These are phyloP conservation scores for Lactarius evosmus DNA, from an alignment of 768 basidiomycete species.

Conservation along the genomic window DNA sequence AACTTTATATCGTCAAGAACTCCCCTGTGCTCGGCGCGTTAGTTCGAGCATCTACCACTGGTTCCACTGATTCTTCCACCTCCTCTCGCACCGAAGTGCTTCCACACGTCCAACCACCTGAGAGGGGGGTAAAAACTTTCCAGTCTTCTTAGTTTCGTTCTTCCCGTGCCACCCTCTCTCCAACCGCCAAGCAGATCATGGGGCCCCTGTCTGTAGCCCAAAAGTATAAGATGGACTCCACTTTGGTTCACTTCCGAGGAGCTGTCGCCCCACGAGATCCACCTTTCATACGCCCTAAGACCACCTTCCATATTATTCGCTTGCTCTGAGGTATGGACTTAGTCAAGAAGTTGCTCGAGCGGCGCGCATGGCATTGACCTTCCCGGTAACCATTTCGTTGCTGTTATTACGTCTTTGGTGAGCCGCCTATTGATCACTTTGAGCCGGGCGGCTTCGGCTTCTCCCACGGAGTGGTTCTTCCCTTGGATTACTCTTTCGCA, in stretches of 20 bases:
- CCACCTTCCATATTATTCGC: background rate
- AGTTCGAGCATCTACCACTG: too few species aligned
- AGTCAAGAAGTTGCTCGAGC: background rate
- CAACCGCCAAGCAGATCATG: background rate
- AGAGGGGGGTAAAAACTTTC: too few species aligned
- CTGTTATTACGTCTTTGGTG: too few species aligned
- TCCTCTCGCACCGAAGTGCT: too few species aligned
- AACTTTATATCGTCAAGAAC: too few species aligned
- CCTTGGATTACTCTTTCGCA: too few species aligned
- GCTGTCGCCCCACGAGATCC: background rate
- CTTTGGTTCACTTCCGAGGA: background rate
- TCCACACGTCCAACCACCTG: too few species aligned
- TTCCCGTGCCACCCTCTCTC: background rate
- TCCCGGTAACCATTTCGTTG: background rate
- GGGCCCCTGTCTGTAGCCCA: background rate
- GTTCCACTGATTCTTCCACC: too few species aligned
- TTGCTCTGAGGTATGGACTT: slow-evolving; percentile 1
- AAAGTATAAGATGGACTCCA: background rate
- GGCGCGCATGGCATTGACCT: background rate
- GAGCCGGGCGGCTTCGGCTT: too few species aligned
- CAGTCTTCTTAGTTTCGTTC: background rate
- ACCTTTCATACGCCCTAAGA: background rate
- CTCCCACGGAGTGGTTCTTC: too few species aligned
- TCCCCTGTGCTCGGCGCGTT: too few species aligned
- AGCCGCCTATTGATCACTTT: too few species aligned